These are phyloP conservation scores for Pythium coloratum DNA, from an alignment of 352 stramenopile species.

Conservation along the genomic window DNA sequence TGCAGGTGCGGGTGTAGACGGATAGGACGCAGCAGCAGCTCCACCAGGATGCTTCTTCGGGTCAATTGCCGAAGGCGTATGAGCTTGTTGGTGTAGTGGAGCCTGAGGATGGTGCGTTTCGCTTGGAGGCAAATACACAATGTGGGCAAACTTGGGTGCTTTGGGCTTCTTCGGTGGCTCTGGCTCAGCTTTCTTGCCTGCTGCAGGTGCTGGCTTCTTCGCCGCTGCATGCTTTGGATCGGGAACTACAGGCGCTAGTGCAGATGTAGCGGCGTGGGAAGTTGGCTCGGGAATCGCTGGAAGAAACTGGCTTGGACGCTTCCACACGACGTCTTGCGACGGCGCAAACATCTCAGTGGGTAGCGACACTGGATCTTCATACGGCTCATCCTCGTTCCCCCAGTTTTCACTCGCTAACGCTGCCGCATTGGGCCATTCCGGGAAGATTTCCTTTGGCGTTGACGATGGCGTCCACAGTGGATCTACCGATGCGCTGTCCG, in stretches of 20 bases:
- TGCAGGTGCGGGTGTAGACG: constrained; percentile 5
- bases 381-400: constrained; percentile 41
- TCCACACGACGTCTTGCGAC: constrained; percentile 44
- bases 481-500: constrained; percentile 34
- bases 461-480: constrained; percentile 43
- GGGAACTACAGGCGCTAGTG: constrained; percentile 23
- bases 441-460: constrained; percentile 47
- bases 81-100: background rate
- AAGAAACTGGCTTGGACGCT: constrained; percentile 61
- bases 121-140: constrained; percentile 34
- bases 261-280: constrained; percentile 12
- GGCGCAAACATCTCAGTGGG: constrained; percentile 11
- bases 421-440: constrained; percentile 51
- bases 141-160: constrained; percentile 37
- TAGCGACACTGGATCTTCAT: constrained; percentile 37
- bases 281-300: constrained; percentile 42
- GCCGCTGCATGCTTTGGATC: constrained; percentile 28
- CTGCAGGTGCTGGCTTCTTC: constrained; percentile 35
- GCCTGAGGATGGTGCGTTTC: constrained; percentile 8
- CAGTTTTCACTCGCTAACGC: constrained; percentile 53
- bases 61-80: constrained; percentile 2
- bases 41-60: constrained; percentile 17
- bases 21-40: constrained; percentile 7
- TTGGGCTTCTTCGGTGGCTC: constrained; percentile 44
- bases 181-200: constrained; percentile 47